Percentiles rank a stretch among this genome's conserved stretches.
Conservation (phyloP, 805 yeast species). For the Kodamaea lidongshanica region DNA sequence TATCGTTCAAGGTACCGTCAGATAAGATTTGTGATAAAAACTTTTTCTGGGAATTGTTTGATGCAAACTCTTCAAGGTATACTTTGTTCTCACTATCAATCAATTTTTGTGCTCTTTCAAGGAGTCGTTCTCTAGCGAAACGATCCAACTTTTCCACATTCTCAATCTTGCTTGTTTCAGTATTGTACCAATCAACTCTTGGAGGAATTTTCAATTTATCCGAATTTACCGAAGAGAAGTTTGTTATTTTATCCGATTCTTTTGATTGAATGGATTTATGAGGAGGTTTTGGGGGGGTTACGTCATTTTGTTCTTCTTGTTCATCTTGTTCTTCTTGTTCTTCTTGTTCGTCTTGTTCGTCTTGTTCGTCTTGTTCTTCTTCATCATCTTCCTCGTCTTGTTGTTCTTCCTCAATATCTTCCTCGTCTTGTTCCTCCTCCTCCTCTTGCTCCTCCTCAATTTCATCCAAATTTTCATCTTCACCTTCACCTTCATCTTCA, state of each 20-base stretch:
- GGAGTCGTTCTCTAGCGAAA: constrained; percentile 54
- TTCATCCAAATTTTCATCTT: constrained; percentile 19
- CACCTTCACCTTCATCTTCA: constrained; percentile 12
- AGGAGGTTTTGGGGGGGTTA: constrained; percentile 1
- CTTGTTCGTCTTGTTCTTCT: constrained; percentile 9
- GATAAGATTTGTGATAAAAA: constrained; percentile 83
- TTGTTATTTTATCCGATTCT: constrained; percentile 24
- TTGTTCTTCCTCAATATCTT: constrained; percentile 18
- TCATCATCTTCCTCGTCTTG: constrained; percentile 17
- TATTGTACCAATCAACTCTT: constrained; percentile 70
- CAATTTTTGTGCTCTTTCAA: constrained; percentile 58
- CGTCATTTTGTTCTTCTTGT: constrained; percentile 9
- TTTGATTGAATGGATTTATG: constrained; percentile 7
- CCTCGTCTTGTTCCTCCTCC: constrained; percentile 30
- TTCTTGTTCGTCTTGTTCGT: constrained; percentile 11
- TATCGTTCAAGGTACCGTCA: constrained; percentile 92
- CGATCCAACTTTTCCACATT: constrained; percentile 37
- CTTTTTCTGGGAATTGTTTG: constrained; percentile 73
- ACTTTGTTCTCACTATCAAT: constrained; percentile 64
- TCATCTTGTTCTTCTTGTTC: constrained; percentile 12
- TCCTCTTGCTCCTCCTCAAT: constrained; percentile 31
- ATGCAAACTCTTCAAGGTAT: constrained; percentile 68
- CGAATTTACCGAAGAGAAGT: constrained; percentile 46
- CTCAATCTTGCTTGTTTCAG: constrained; percentile 16
- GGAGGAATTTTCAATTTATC: constrained; percentile 55